phyloP scores from a whole-genome alignment of 139 green algal species.

The Dunaliella primolecta region DNA sequence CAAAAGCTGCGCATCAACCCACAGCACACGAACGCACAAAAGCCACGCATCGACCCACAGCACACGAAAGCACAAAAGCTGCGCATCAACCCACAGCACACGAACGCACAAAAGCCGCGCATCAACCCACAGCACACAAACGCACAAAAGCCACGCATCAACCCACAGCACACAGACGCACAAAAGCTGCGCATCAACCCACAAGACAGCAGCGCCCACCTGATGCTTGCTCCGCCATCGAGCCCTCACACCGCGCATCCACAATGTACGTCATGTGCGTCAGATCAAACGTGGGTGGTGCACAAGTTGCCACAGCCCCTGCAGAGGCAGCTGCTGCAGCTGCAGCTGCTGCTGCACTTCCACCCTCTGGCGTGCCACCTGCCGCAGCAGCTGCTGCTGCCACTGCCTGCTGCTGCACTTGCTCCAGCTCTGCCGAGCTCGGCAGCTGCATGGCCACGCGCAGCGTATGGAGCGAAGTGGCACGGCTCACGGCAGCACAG shows the following conservation, averaged over 20 bases:
- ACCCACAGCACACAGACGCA: too few species aligned
- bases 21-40: too few species aligned
- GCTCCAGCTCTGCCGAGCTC: neutral
- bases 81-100: too few species aligned
- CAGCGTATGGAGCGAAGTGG: slow-evolving; percentile 34
- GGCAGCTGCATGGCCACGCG: neutral
- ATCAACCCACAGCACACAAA: too few species aligned
- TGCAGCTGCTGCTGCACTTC: neutral
- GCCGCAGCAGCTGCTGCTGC: neutral
- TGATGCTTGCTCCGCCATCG: slow-evolving; percentile 9
- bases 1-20: too few species aligned
- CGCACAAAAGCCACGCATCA: too few species aligned
- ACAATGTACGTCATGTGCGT: slow-evolving; percentile 31
- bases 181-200: too few species aligned
- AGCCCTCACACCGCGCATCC: slow-evolving; percentile 40
- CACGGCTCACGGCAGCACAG: slow-evolving; percentile 25
- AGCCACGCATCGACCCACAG: too few species aligned
- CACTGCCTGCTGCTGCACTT: neutral
- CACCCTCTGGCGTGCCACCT: neutral
- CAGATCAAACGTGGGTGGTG: slow-evolving; percentile 29
- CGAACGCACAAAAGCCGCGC: too few species aligned
- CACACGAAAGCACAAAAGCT: too few species aligned
- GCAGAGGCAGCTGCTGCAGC: neutral
- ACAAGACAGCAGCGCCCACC: too few species aligned
- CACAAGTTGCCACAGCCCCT: neutral